Evolutionary conservation across 495 filamentous ascomycete species (phyloP).

Genomic region (Alectoria sarmentosa): DNA sequence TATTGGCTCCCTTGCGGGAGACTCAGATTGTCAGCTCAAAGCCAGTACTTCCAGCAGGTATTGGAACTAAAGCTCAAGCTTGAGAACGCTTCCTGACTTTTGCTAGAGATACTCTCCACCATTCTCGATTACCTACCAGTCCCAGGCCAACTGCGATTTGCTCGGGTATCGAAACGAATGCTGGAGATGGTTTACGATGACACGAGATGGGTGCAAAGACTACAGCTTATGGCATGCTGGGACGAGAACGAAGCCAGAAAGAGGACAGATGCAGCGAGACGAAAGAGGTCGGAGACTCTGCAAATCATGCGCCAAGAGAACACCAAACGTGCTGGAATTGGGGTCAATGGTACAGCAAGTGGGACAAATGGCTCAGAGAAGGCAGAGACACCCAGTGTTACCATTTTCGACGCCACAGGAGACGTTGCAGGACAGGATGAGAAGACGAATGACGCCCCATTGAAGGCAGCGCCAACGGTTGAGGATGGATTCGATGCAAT

Average conservation of each 20-base stretch:
- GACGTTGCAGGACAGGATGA: conserved; percentile 32
- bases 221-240: conserved; percentile 87
- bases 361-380: conserved; percentile 22
- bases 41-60: conserved; percentile 74
- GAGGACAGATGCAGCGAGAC: conserved; percentile 66
- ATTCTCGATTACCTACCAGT: conserved; percentile 87
- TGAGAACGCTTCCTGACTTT: conserved; percentile 11
- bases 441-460: background rate
- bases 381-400: conserved; percentile 28
- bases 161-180: conserved; percentile 80
- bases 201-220: conserved; percentile 79
- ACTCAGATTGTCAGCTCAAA: conserved; percentile 70
- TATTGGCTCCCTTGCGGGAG: conserved; percentile 66
- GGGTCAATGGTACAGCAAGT: conserved; percentile 30
- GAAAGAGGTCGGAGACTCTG: conserved; percentile 55
- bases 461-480: conserved; percentile 28
- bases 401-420: conserved; percentile 66
- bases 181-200: conserved; percentile 99
- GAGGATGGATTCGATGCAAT: conserved; percentile 65
- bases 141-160: conserved; percentile 74
- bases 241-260: conserved; percentile 79
- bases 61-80: conserved; percentile 14
- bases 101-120: conserved; percentile 73
- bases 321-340: conserved; percentile 32
- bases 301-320: conserved; percentile 47